Conservation (phyloP, 768 basidiomycete species). For the Naganishia onofrii region DNA sequence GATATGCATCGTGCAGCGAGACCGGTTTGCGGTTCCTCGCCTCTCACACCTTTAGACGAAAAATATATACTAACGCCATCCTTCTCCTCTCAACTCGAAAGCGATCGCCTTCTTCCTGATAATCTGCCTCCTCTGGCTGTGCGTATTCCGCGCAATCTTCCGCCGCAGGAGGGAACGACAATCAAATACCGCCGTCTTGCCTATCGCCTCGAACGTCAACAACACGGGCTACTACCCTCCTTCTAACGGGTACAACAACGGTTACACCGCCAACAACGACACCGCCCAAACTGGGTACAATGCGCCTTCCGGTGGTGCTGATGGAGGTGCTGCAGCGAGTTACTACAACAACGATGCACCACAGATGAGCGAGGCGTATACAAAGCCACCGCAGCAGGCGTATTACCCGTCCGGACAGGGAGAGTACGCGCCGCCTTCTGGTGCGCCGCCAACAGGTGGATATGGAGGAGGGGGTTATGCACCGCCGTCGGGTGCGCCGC, state of each 20-base stretch:
- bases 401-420: constrained; percentile 3
- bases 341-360: constrained; percentile 5
- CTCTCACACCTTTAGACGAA: not conserved
- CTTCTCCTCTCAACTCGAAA: not conserved
- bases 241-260: not conserved
- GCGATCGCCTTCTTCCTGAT: constrained; percentile 3
- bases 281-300: not conserved
- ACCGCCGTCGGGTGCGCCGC: constrained; percentile 14
- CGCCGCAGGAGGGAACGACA: not conserved
- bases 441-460: not conserved
- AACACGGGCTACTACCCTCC: constrained; percentile 12
- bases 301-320: not conserved
- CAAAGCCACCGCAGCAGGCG: constrained; percentile 10
- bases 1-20: not conserved
- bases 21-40: not conserved
- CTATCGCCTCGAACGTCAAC: not conserved
- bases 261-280: not conserved
- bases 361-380: constrained; percentile 13
- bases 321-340: constrained; percentile 11
- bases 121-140: constrained; percentile 8
- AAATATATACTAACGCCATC: not conserved
- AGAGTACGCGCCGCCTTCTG: constrained; percentile 3
- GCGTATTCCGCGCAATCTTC: constrained; percentile 11
- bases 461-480: constrained; percentile 8
- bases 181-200: constrained; percentile 16